Conservation (phyloP, 139 green algal species). For the Bryopsis sp. region DNA sequence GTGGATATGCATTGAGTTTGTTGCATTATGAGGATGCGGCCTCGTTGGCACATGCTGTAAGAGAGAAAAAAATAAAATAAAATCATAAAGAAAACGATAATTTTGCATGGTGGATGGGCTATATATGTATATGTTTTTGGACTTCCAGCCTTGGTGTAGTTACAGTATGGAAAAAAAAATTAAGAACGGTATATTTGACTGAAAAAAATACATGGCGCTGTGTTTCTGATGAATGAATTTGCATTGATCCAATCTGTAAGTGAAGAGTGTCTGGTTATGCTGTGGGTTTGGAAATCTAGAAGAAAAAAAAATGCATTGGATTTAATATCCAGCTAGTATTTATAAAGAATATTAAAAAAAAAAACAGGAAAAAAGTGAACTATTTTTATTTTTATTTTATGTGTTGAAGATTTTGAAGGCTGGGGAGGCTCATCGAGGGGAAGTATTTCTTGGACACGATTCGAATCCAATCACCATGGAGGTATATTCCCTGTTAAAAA, state of each 20-base stretch:
- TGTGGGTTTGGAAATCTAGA: not conserved
- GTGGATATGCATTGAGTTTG: constrained; percentile 84
- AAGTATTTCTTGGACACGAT: constrained; percentile 65
- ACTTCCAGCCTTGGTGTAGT: constrained; percentile 10
- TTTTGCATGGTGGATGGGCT: not conserved
- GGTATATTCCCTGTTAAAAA: constrained; percentile 28
- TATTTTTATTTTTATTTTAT: not conserved
- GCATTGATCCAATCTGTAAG: not conserved
- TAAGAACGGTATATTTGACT: not conserved
- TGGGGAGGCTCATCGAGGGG: constrained; percentile 28
- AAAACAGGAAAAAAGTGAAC: not conserved
- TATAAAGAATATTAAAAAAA: not conserved
- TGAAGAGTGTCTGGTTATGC: not conserved
- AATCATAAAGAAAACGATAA: too few species aligned
- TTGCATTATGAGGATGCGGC: constrained; percentile 99
- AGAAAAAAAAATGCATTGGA: constrained; percentile 1
- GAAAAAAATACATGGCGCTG: constrained; percentile 1
- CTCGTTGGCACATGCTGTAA: constrained; percentile 32
- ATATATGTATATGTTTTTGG: constrained; percentile 1
- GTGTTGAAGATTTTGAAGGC: constrained; percentile 26
- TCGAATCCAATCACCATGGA: constrained; percentile 60
- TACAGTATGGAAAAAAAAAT: not conserved
- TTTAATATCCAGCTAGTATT: not conserved
- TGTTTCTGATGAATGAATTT: not conserved
- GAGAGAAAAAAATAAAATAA: too few species aligned